A percentile compares a stretch with the other conserved stretches of the same genome.
These are phyloP conservation scores for Vaccinium darrowii DNA, from an alignment of 148 eudicot species.

Conservation along the genomic window DNA sequence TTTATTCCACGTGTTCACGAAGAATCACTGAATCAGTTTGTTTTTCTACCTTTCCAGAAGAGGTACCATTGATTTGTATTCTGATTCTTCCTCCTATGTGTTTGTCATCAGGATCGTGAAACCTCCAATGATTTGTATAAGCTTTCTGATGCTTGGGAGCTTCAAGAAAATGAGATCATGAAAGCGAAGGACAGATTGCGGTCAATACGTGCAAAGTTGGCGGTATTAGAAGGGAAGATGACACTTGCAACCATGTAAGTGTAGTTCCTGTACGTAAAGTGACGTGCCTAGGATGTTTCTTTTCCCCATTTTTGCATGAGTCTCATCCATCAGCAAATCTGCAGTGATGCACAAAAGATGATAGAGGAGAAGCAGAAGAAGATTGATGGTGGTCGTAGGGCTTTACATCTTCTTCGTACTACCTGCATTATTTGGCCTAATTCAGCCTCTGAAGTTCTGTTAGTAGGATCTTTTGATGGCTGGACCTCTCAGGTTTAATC, in stretches of 20 bases:
- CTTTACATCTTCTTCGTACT: conserved; percentile 61
- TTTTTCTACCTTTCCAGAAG: not conserved
- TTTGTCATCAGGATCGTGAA: conserved; percentile 43
- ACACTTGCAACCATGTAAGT: conserved; percentile 69
- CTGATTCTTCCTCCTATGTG: not conserved
- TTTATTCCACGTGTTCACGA: not conserved
- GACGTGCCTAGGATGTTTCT: not conserved
- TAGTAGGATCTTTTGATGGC: conserved; percentile 91
- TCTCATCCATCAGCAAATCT: not conserved
- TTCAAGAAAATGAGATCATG: conserved; percentile 86
- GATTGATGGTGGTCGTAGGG: conserved; percentile 52
- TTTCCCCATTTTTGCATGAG: not conserved
- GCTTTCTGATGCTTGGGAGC: conserved; percentile 82
- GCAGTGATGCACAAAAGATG: conserved; percentile 68
- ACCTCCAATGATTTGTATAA: conserved; percentile 41
- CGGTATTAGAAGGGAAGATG: conserved; percentile 84
- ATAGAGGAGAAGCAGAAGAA: conserved; percentile 66
- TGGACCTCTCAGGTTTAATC: conserved; percentile 79
- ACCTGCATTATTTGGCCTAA: conserved; percentile 71
- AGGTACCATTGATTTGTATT: not conserved
- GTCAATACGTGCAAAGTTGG: conserved; percentile 74
- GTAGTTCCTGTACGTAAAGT: not conserved
- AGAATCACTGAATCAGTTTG: not conserved
- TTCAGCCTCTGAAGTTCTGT: conserved; percentile 80
- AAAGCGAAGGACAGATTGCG: conserved; percentile 61